Base-by-base conservation (phyloP, 768 basidiomycete species). In the Cystobasidium tubakii region DNA sequence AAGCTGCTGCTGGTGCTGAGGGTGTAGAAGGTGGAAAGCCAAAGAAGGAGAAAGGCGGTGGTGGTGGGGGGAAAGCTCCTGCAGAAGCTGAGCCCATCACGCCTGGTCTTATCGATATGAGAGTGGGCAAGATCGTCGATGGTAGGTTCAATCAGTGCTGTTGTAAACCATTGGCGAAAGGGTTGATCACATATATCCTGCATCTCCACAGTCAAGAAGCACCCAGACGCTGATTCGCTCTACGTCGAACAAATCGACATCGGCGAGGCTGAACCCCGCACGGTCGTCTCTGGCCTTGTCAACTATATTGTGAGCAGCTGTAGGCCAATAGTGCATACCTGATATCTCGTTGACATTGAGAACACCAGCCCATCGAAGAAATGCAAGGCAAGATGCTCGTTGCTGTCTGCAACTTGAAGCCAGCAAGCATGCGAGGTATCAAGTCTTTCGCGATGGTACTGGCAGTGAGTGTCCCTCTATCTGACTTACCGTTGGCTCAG, bases 381-480 rank as follows among this genome's bases (percentile, higher is more conserved):
- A 73, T 71, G 74, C 73, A 64, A 57, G 72, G 70, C 60, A 71
- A 70, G 27, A 70, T 72, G 6, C 73, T 78, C 27, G 74, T 79
- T 64, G 73, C 77, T 0, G 77, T 77, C 25, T 79, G 78, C 81
- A 94, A 98, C 81, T 82, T 99, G 75, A 98, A 99, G 82, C 95
- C 95, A 3, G 95, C 90, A 7, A 88, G 85, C 77, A 98, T 99
- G 95, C 88, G 95, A 73, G 96, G 96, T 1, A 88, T 99, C 77
- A 98, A 97, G 84, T 95, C 92, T 74, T 95, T 90, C 79, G 96
- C 93, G 36, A 98, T 99, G 96, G 90, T 99, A 43, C 88, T 99
- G 75, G 90, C 89, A 79, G 92, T 92, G 27, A 25, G 69, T 55
- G 15, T 27, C 81, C 60, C 88, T 81, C n/a, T n/a, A n/a, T 12